Base-by-base conservation (phyloP, 1,139 yeast genomes). In the Suhomyces taliae region DNA sequence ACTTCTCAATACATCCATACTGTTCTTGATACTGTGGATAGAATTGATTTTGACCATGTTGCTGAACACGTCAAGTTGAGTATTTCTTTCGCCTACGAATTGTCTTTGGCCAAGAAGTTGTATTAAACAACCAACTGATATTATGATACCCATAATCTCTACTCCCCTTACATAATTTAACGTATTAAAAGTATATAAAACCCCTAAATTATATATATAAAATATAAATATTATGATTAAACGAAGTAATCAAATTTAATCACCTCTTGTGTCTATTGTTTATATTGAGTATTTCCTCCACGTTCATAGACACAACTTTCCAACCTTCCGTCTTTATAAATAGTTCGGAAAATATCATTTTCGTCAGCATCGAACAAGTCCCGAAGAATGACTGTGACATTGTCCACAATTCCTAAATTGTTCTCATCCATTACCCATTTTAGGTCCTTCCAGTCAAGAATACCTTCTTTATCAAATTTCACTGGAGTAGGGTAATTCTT, bases 1-100 rank as follows among this genome's bases (percentile, higher is more conserved):
- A 73, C 83, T 7, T 84, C 82, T 65, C 85, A 83, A 41, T 85
- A 73, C 60, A 85, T 90, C 53, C 98, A 91, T 68, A 79, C 89
- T 36, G 78, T 82, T 1, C 67, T 81, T 66, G 99, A 93, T 63
- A 90, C 96, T 6, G 65, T 91, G 51, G 97, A 90, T 59, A 74
- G 87, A 56, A 75, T 93, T 48, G 85, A 87, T 57, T 81, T 53
- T 37, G 64, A 56, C 51, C 50, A 47, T 24, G 46, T 47, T 15
- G 37, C 14, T 7, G 89, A 91, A 66, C 96, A 89, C 62, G 81
- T 84, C 48, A 87, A 85, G 65, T 72, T 91, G 56, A 86, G 88
- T 1, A 55, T 88, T 15, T 91, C 89, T 1, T 85, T 77, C 56
- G 82, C 84, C 4, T 70, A 82, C 46, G 97, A 90, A 69, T 75